Evolutionary conservation across 495 filamentous ascomycete genomes (phyloP), one percentile per base, ranked within the genome.

Genomic region (Penicillium lividum): DNA sequence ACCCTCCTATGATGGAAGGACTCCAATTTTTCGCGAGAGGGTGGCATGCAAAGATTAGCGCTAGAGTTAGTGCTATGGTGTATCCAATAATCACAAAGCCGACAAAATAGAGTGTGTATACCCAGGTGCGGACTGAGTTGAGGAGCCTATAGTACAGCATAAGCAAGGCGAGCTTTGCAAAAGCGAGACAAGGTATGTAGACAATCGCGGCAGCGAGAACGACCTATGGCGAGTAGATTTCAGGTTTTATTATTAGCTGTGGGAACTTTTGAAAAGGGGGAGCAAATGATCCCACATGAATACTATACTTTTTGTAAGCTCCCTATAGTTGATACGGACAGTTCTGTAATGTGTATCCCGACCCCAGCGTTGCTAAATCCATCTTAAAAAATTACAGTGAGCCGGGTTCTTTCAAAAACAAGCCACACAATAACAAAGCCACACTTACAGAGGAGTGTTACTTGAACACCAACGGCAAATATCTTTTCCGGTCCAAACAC

Each of bases 131-230:
- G 7, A 44, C 18, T 7, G 18, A 15, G 40, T 44, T 44, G 2
- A 44, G 13, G 10, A 44, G 40, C 40, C 18, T 15, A 53, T 73
- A 60, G 53, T 72, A 70, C 10, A 74, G 68, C 28, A 70, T 71
- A 3, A 70, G 51, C n/a, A 73, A 53, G 42, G 54, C 49, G n/a
- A 67, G 43, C 53, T 76, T 74, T 33, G 68, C 69, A 10, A 73
- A 69, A 4, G 68, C 65, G 8, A 77, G 71, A 33, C 65, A 67
- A 25, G 69, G 59, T 11, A 64, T 63, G 34, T 73, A 74, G 27
- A 68, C 51, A n/a, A 71, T 51, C 10, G 65, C 57, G 27, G 61
- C 58, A 16, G 64, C 56, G 15, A 72, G 43, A 30, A 71, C 44
- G 15, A 48, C 44, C 71, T 71, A 15, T 44, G 15, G 1, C 22